A percentile compares a stretch with the other conserved stretches of the same genome.
These are phyloP conservation scores for Euphrasia arctica DNA, from an alignment of 305 asterid species.

Conservation along the genomic window DNA sequence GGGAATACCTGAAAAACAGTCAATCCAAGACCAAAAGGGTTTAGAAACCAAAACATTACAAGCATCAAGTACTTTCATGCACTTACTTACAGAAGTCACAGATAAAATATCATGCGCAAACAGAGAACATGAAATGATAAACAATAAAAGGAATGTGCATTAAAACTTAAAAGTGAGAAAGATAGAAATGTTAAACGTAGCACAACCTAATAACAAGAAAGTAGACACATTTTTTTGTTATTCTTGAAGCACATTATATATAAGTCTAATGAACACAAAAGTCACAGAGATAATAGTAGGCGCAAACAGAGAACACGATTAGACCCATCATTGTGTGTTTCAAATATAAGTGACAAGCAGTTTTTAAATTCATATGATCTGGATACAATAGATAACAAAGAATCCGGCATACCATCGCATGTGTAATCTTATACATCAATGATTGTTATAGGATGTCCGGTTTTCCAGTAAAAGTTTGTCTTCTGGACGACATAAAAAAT, in stretches of 20 bases:
- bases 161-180: no score
- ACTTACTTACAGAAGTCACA: constrained; percentile 1
- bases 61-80: constrained; percentile 14
- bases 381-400: background rate
- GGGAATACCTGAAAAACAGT: constrained; percentile 64
- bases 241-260: background rate
- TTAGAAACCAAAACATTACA: background rate
- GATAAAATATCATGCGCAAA: constrained; percentile 4
- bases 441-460: background rate
- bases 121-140: constrained; percentile 2
- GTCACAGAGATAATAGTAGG: background rate
- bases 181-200: background rate
- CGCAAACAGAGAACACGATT: background rate
- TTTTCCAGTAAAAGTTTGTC: background rate
- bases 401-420: background rate
- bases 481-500: background rate
- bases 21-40: constrained; percentile 23
- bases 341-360: background rate
- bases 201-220: background rate
- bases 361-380: background rate
- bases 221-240: background rate
- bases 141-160: constrained; percentile 1
- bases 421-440: constrained; percentile 1
- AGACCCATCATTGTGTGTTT: background rate
- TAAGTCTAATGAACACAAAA: background rate